Conservation (phyloP, 768 basidiomycete species). For the Coprinopsis cinerea region DNA sequence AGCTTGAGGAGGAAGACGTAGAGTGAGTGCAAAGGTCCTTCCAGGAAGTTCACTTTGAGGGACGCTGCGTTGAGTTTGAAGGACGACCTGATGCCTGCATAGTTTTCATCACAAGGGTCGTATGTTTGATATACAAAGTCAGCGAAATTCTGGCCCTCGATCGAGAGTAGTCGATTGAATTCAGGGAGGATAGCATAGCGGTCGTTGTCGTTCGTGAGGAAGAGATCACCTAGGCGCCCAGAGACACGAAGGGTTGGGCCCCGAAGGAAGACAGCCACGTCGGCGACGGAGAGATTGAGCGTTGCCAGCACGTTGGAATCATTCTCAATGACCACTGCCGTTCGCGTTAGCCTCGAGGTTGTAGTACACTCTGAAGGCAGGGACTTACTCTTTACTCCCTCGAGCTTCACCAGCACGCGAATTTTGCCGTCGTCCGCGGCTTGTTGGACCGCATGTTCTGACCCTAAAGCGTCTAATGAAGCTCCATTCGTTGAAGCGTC, state of each 20-base stretch:
- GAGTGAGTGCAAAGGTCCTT: conserved; percentile 85
- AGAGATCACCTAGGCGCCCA: conserved; percentile 78
- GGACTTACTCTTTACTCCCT: conserved; percentile 68
- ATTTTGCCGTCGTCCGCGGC: conserved; percentile 48
- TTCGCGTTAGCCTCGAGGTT: background rate
- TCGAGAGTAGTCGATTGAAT: conserved; percentile 85
- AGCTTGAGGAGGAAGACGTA: conserved; percentile 80
- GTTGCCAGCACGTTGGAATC: conserved; percentile 70
- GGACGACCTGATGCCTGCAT: conserved; percentile 78
- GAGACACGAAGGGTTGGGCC: conserved; percentile 70
- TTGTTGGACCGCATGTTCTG: background rate
- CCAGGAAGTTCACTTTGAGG: conserved; percentile 82
- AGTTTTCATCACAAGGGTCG: conserved; percentile 63
- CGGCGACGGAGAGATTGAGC: conserved; percentile 83
- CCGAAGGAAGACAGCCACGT: conserved; percentile 71
- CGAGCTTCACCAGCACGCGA: conserved; percentile 75
- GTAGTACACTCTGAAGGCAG: background rate
- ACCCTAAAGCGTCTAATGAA: background rate
- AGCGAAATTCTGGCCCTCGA: conserved; percentile 91
- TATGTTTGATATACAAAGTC: conserved; percentile 93
- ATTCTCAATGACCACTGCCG: conserved; percentile 71
- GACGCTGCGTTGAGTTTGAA: conserved; percentile 84
- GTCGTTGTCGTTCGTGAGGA: conserved; percentile 68
- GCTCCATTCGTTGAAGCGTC: background rate
- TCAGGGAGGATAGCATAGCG: conserved; percentile 46